These are phyloP conservation scores for Euphrasia arctica DNA, from an alignment of 305 asterid species.

Conservation along the genomic window DNA sequence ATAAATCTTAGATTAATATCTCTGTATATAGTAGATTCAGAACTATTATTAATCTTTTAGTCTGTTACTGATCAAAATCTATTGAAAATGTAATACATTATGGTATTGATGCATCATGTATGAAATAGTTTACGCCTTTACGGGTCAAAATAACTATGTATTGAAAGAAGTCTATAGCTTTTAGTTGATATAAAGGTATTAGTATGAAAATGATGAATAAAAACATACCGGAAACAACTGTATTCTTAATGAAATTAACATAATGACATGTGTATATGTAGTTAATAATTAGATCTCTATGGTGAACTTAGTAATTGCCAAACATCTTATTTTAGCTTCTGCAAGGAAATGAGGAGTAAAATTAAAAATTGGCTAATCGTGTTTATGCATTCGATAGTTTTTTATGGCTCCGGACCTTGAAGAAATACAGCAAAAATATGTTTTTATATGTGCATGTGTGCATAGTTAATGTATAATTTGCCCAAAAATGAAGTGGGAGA, in stretches of 20 bases:
- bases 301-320: background rate
- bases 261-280: background rate
- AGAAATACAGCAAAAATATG: background rate
- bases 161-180: background rate
- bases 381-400: background rate
- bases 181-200: background rate
- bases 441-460: background rate
- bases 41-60: background rate
- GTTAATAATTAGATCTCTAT: background rate
- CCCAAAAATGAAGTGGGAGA: background rate
- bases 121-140: background rate
- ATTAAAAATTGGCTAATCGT: background rate
- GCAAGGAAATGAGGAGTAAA: background rate
- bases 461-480: background rate
- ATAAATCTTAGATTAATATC: background rate
- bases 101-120: background rate
- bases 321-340: background rate
- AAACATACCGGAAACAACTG: background rate
- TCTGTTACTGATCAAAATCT: background rate
- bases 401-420: background rate
- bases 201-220: background rate
- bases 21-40: background rate
- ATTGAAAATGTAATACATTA: background rate
- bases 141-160: background rate
- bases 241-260: background rate